These are phyloP conservation scores for Botrytis hyacinthi DNA, from an alignment of 2,329 filamentous ascomycete species.

Conservation along the genomic window DNA sequence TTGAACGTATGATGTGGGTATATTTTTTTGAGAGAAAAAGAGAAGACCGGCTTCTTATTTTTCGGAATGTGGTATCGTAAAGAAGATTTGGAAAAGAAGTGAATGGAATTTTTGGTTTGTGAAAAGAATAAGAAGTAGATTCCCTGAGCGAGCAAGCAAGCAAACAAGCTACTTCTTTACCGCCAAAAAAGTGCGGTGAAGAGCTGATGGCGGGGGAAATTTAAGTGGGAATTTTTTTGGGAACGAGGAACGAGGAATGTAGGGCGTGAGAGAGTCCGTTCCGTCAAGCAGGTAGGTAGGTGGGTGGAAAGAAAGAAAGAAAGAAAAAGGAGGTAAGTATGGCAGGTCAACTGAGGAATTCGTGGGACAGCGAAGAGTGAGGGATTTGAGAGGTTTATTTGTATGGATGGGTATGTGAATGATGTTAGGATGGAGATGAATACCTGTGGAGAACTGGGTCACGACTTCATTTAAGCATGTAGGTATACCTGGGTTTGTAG, in stretches of 20 bases:
- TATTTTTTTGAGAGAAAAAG: neutral
- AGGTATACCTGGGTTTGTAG: neutral
- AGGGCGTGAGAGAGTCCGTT: neutral
- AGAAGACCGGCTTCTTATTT: constrained; percentile 16
- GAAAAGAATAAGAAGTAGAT: constrained; percentile 1
- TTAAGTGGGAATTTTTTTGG: constrained; percentile 5
- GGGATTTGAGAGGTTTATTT: constrained; percentile 2
- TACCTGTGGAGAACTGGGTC: constrained; percentile 2
- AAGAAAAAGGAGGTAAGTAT: neutral
- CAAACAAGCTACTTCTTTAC: constrained; percentile 5
- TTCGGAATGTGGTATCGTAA: neutral
- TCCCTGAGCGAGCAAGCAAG: neutral
- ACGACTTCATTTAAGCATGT: constrained; percentile 1
- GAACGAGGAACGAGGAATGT: neutral
- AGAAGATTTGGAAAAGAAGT: neutral
- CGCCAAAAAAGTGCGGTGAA: constrained; percentile 20
- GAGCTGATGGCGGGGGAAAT: constrained; percentile 7
- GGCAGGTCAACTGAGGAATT: neutral
- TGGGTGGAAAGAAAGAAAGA: neutral
- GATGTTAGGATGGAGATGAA: neutral
- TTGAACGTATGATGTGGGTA: constrained; percentile 2
- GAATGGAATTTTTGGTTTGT: constrained; percentile 6
- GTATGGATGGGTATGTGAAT: constrained; percentile 3
- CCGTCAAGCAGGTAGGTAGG: neutral
- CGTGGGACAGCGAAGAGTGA: neutral